These are phyloP conservation scores for Salvia rosmarinus DNA, from an alignment of 257 asterid genomes.

Conservation along the genomic window DNA sequence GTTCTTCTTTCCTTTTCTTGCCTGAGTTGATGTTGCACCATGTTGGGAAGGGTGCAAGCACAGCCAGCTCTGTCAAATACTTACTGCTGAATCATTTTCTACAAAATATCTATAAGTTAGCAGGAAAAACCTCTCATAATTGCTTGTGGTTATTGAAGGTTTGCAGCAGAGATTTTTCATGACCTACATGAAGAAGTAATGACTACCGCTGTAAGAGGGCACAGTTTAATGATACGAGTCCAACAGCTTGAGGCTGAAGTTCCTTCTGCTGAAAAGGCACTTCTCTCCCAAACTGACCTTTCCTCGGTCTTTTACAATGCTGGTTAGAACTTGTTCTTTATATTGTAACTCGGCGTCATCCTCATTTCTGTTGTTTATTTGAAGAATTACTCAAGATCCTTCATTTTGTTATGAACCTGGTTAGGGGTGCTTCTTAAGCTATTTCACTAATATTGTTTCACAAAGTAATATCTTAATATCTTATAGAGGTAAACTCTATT, in stretches of 20 bases:
- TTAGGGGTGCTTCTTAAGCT: neutral
- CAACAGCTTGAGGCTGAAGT: conserved; percentile 89
- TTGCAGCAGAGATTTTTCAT: conserved; percentile 94
- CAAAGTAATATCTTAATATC: neutral
- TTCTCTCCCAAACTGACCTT: conserved; percentile 84
- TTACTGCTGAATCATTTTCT: neutral
- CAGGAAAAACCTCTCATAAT: conserved; percentile 30
- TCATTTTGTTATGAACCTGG: conserved; percentile 29
- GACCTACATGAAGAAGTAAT: conserved; percentile 88
- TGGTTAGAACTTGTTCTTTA: conserved; percentile 53
- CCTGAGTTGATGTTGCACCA: neutral
- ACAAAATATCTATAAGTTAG: neutral
- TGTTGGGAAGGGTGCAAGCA: neutral
- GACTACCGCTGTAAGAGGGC: conserved; percentile 94
- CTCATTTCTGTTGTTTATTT: conserved; percentile 15
- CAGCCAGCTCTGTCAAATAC: neutral
- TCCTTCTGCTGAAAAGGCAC: conserved; percentile 79
- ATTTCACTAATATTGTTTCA: neutral
- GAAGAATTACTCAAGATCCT: conserved; percentile 19
- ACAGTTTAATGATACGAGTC: conserved; percentile 70
- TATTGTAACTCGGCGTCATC: conserved; percentile 1
- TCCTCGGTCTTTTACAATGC: conserved; percentile 72
- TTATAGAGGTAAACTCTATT: neutral
- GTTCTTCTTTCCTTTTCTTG: neutral
- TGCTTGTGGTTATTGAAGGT: conserved; percentile 60